phyloP scores from a whole-genome alignment of 768 basidiomycete species.

The Leccinum variicolor region DNA sequence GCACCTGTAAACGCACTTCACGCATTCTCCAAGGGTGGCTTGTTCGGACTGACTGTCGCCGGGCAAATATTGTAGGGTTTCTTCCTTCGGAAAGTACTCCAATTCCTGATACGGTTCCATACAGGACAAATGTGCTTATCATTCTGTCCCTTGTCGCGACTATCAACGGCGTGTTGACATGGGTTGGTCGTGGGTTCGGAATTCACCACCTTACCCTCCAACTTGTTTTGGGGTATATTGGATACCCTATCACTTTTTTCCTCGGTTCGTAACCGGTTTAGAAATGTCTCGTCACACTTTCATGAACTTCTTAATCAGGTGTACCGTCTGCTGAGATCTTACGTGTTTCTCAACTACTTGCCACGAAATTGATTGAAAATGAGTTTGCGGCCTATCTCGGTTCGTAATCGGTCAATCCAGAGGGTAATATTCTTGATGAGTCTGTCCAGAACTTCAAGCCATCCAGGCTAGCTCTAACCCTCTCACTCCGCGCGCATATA shows the following conservation, averaged over 20 bases:
- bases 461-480: slow-evolving; percentile 50
- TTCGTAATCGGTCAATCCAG: slow-evolving; percentile 13
- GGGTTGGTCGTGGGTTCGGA: slow-evolving; percentile 85
- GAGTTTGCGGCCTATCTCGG: slow-evolving; percentile 76
- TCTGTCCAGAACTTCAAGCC: slow-evolving; percentile 32
- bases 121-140: slow-evolving; percentile 78
- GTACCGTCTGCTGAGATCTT: slow-evolving; percentile 82
- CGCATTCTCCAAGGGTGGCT: slow-evolving; percentile 82
- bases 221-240: slow-evolving; percentile 80
- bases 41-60: slow-evolving; percentile 82
- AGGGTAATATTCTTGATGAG: not conserved
- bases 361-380: slow-evolving; percentile 83
- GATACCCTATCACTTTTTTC: slow-evolving; percentile 86
- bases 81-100: not conserved
- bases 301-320: slow-evolving; percentile 32
- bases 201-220: slow-evolving; percentile 81
- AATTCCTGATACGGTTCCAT: slow-evolving; percentile 5
- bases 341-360: slow-evolving; percentile 74
- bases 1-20: slow-evolving; percentile 78
- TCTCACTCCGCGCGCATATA: slow-evolving; percentile 70
- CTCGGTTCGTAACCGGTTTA: slow-evolving; percentile 33
- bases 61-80: slow-evolving; percentile 74
- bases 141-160: slow-evolving; percentile 78
- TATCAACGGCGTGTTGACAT: slow-evolving; percentile 83
- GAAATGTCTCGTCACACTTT: not conserved